Evolutionary conservation across 106 monocot species (phyloP), one percentile per base, ranked within the genome.

Genomic region (Gastrodia elata): DNA sequence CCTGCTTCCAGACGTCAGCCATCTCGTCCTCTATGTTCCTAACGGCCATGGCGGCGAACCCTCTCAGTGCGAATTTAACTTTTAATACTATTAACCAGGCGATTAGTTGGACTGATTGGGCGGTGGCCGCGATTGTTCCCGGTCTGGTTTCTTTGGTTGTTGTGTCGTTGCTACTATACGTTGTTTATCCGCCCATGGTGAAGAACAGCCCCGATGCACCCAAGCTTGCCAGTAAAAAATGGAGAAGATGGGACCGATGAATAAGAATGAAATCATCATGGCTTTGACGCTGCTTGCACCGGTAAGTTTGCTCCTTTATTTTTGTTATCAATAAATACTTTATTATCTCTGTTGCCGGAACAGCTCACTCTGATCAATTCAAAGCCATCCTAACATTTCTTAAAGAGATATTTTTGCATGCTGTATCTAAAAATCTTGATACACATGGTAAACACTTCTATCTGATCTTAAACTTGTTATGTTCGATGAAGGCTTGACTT

Each of bases 21-120:
- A 85, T 97, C 46, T 93, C 96, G 2, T 92, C 92, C 0, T 56
- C 96, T 8, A 97, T 97, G 96, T 97, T 97, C 69, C 88, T 97
- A 68, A 97, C 96, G 7, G 96, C 86, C 15, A 97, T 97, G 96
- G 96, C 96, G 1, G 96, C 96, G 0, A 97, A 97, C 34, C 96
- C 96, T 0, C 65, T 97, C 7, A 87, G 89, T 9, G 96, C 87
- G 5, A 97, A 88, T 69, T 80, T 97, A 30, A 93, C 96, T 3
- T 65, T 71, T 22, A 84, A 78, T 64, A 84, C 92, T 0, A 97
- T 97, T 8, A 72, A 80, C 39, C 90, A 97, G 80, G 77, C 82
- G 4, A 97, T 97, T 7, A 93, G 96, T 40, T 97, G 96, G 96
- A 97, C 96, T 3, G 92, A 93, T 71, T 97, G 96, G 96, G 96